Base-by-base conservation (phyloP, 257 asterid species). In the Gentiana dahurica region DNA sequence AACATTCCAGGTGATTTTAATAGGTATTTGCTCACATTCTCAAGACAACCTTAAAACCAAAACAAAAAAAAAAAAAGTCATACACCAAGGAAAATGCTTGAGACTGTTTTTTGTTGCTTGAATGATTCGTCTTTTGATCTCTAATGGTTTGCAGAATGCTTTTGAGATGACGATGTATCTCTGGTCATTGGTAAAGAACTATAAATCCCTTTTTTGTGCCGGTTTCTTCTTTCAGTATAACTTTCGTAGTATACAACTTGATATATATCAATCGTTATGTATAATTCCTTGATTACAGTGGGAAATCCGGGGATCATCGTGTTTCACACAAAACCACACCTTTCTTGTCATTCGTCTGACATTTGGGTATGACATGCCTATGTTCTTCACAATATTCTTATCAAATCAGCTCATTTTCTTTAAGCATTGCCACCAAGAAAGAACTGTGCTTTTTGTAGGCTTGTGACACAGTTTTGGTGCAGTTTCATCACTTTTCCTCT, bases 401-500 rank as follows among this genome's bases (percentile, higher is more conserved):
- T 1, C 8, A 9, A 11, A 7, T 5, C 4, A 41, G 24, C 24
- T 24, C 24, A 24, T 24, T 24, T 24, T 24, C 24, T 24, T 24
- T 24, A 24, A 24, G 24, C 24, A 24, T 24, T 24, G 24, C 24
- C 24, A 24, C 24, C 24, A 24, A 24, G 9, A 44, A 12, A 15
- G 5, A 32, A 56, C 8, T 39, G 15, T 15, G 15, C 12, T 9
- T 6, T 24, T 24, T 11, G 24, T 49, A 90, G 95, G 77, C 70
- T 87, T 36, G 79, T 83, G 12, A 80, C 98, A 58, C 98, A 91
- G 85, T 75, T 77, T 63, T 91, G 98, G 96, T 91, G 98, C 73
- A 91, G 98, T 77, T 91, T 91, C 63, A 81, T 91, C 86, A 91
- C 98, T 11, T 91, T 91, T 67, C 96, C 98, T 2, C 95, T 87